Conservation (phyloP, 257 asterid species). For the Euphrasia confusa region DNA sequence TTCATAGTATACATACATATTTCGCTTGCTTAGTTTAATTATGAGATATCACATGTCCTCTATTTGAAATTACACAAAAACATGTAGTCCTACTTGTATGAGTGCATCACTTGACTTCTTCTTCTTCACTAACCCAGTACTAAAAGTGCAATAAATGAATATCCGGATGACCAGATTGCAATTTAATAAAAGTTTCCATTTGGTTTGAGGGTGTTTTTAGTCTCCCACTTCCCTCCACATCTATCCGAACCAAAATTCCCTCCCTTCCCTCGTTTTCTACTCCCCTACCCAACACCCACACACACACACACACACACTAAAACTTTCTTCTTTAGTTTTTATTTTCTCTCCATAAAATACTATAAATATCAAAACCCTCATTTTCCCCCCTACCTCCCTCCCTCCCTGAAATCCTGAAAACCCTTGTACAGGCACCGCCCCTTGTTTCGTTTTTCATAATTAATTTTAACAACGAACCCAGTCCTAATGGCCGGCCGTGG, state of each 20-base stretch:
- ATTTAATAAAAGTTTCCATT: constrained; percentile 16
- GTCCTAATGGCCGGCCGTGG: background rate
- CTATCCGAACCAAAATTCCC: constrained; percentile 92
- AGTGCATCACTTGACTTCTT: too few species aligned
- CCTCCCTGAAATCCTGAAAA: constrained; percentile 8
- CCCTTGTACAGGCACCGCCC: background rate
- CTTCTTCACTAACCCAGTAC: too few species aligned
- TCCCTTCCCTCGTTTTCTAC: constrained; percentile 55
- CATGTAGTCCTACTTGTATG: too few species aligned
- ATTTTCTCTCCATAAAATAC: background rate
- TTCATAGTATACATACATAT: too few species aligned
- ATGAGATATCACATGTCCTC: too few species aligned
- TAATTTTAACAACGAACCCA: background rate
- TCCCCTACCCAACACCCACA: constrained; percentile 20
- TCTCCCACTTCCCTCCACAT: constrained; percentile 73
- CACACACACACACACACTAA: background rate
- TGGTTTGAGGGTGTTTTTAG: constrained; percentile 18
- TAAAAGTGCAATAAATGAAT: background rate
- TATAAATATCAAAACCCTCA: background rate
- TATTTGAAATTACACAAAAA: too few species aligned
- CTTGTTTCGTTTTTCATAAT: background rate
- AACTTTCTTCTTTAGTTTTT: too few species aligned
- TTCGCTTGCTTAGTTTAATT: too few species aligned
- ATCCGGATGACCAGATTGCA: constrained; percentile 27
- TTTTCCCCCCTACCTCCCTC: constrained; percentile 18